These are phyloP conservation scores for Achaetomiella virescens DNA, from an alignment of 495 filamentous ascomycete genomes.

Conservation along the genomic window DNA sequence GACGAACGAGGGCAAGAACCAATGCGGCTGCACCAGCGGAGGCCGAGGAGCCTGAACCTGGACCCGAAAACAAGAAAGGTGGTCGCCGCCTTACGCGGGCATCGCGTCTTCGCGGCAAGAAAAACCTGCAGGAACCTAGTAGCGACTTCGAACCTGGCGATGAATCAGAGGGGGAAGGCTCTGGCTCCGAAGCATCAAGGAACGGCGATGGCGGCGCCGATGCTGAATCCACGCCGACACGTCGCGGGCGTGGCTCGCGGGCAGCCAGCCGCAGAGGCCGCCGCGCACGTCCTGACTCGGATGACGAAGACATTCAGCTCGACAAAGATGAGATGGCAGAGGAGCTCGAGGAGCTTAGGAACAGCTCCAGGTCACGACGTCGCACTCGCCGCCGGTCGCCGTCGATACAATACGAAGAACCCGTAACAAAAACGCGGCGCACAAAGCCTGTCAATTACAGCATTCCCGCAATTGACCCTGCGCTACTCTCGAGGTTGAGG, in stretches of 20 bases:
- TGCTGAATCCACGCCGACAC: constrained; percentile 38
- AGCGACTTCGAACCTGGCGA: constrained; percentile 83
- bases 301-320: constrained; percentile 59
- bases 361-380: constrained; percentile 41
- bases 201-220: constrained; percentile 30
- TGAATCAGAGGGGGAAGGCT: constrained; percentile 49
- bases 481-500: constrained; percentile 60
- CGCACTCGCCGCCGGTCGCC: constrained; percentile 49
- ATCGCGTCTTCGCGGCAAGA: constrained; percentile 43
- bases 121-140: constrained; percentile 57
- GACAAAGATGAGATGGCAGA: constrained; percentile 72
- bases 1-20: constrained; percentile 45
- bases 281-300: constrained; percentile 21
- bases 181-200: constrained; percentile 35
- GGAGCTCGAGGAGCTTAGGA: constrained; percentile 62
- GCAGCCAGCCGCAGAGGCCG: constrained; percentile 36
- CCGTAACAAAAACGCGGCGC: constrained; percentile 32
- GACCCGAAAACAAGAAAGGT: constrained; percentile 18
- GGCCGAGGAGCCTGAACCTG: constrained; percentile 31
- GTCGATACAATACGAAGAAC: constrained; percentile 51
- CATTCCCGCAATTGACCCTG: constrained; percentile 68
- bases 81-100: constrained; percentile 45
- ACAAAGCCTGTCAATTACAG: constrained; percentile 42
- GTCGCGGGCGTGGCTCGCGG: constrained; percentile 32
- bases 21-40: constrained; percentile 14